Percentiles rank a stretch among this genome's conserved stretches.
These are phyloP conservation scores for Magnaporthales sp. DNA, from an alignment of 2,329 filamentous ascomycete genomes.

Conservation along the genomic window DNA sequence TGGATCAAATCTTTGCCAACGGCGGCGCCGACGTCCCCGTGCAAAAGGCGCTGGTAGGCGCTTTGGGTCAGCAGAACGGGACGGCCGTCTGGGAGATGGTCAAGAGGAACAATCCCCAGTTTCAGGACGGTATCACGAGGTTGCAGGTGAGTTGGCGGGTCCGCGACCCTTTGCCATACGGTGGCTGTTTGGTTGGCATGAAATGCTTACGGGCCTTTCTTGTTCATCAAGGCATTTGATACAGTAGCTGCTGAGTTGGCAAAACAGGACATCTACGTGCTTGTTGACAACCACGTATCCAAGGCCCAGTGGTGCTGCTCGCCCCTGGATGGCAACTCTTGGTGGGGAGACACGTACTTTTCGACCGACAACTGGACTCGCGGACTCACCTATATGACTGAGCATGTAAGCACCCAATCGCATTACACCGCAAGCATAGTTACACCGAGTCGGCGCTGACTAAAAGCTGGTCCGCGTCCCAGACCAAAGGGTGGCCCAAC, in stretches of 20 bases:
- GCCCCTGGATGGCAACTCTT: conserved; percentile 36
- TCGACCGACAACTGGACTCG: conserved; percentile 43
- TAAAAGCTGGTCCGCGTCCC: background rate
- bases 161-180: conserved; percentile 5
- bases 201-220: background rate
- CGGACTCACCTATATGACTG: conserved; percentile 42
- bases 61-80: conserved; percentile 37
- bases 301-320: conserved; percentile 40
- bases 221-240: conserved; percentile 35
- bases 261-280: conserved; percentile 36
- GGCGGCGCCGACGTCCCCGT: conserved; percentile 27
- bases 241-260: conserved; percentile 42
- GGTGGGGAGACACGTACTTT: conserved; percentile 46
- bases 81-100: conserved; percentile 34
- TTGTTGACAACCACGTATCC: conserved; percentile 43
- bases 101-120: conserved; percentile 38
- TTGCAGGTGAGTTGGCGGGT: conserved; percentile 24
- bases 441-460: background rate
- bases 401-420: conserved; percentile 26
- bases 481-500: conserved; percentile 26
- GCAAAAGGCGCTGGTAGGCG: conserved; percentile 24
- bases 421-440: background rate
- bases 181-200: background rate
- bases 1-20: conserved; percentile 36
- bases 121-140: conserved; percentile 36